Base-by-base conservation (phyloP, 495 filamentous ascomycete species). In the Neurospora tetraspora region DNA sequence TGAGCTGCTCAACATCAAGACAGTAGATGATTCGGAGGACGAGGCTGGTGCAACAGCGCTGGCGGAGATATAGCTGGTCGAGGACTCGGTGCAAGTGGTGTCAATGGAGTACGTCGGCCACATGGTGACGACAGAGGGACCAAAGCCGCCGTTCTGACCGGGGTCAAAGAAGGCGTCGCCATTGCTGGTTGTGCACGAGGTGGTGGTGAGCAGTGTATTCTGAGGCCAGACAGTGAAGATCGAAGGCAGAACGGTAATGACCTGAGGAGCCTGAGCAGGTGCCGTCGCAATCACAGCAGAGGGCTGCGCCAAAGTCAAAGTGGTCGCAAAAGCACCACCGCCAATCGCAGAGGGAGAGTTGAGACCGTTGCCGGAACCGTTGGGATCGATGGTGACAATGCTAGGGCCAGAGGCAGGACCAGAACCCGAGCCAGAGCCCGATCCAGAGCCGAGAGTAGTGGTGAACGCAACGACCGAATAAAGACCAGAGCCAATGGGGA, bases 401-500 rank as follows among this genome's bases (percentile, higher is more conserved):
- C 69, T 71, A 8, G 78, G 76, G 12, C 47, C 23, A 59, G 47
- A 27, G 9, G 3, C 18, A 47, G 40, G 2, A 6, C 45, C 11
- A 3, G 72, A 69, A 23, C 36, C 16, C 11, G 53, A 39, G 36
- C 59, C 43, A 11, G 72, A 40, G 68, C 39, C 69, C 5, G 73
- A 39, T 4, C 40, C 39, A 61, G 76, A 20, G 10, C 74, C 74
- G 20, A 80, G 14, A 59, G 74, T 40, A 4, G 74, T 76, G 11
- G 75, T 79, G 14, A 77, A 45, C 6, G 68, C 74, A 31, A 78
- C 45, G 5, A 75, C 45, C 0, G 74, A 74, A 68, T 71, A 74
- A 5, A 73, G 73, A n/a, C 76, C 75, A 20, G 70, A 38, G 8
- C 76, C 77, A 20, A 79, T 34, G 9, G 76, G 72, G 5, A 80